Percentiles rank a stretch among this genome's conserved stretches.
Conservation (phyloP, 2,329 filamentous ascomycete species). For the Colletotrichum truncatum region DNA sequence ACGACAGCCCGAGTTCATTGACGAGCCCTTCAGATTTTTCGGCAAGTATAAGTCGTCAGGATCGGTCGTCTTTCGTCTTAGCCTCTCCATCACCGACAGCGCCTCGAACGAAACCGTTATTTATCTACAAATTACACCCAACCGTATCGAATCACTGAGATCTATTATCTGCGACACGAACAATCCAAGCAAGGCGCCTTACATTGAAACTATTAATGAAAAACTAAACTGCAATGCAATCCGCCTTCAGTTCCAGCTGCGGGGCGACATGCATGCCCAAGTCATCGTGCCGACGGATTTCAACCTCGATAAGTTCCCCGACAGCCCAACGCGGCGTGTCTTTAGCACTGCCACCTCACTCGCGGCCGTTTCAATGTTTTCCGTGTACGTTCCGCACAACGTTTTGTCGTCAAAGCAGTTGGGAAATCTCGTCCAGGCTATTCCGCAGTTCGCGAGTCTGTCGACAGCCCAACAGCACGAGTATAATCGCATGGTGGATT, state of each 20-base stretch:
- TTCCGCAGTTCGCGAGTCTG: neutral
- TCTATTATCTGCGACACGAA: neutral
- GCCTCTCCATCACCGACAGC: neutral
- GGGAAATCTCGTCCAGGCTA: neutral
- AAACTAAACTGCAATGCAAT: neutral
- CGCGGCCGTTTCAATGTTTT: neutral
- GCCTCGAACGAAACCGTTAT: neutral
- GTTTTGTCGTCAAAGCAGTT: neutral
- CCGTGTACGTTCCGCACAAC: neutral
- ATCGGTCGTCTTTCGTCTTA: neutral
- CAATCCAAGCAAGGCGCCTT: neutral
- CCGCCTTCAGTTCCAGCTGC: slow-evolving; percentile 10
- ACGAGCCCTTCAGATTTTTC: neutral
- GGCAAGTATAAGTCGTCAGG: neutral
- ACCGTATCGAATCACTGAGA: neutral
- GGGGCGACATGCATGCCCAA: neutral
- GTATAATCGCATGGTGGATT: slow-evolving; percentile 6
- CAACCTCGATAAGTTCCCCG: neutral
- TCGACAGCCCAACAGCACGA: neutral
- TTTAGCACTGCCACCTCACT: neutral
- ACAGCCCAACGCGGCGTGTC: neutral
- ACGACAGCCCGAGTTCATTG: neutral
- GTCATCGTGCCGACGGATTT: neutral
- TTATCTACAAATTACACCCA: neutral
- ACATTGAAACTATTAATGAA: neutral